A percentile compares a stretch with the other conserved stretches of the same genome.
phyloP scores from a whole-genome alignment of 306 rosid species.

The Psophocarpus tetragonolobus region DNA sequence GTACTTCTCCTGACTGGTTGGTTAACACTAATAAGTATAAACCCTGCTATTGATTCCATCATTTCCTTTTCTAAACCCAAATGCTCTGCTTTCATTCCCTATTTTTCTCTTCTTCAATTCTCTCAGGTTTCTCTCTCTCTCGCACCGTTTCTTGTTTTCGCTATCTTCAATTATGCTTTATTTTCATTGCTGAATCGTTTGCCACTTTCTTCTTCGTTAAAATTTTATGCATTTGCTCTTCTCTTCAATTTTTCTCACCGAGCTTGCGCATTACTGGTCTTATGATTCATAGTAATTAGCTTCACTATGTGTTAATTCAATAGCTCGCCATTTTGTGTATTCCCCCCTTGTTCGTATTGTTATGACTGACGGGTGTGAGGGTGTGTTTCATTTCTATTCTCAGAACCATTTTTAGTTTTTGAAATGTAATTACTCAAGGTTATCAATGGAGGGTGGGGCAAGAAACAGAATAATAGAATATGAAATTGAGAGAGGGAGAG shows the following conservation, averaged over 20 bases:
- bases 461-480: background rate
- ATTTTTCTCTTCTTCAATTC: constrained; percentile 21
- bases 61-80: constrained; percentile 34
- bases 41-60: constrained; percentile 14
- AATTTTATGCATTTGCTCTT: constrained; percentile 15
- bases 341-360: constrained; percentile 5
- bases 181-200: background rate
- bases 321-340: background rate
- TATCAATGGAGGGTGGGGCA: background rate
- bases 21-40: constrained; percentile 3
- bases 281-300: background rate
- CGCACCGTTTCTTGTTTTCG: constrained; percentile 4
- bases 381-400: background rate
- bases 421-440: background rate
- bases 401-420: background rate
- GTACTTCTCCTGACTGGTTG: background rate
- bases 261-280: background rate
- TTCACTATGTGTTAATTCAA: background rate
- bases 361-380: background rate
- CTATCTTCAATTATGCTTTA: constrained; percentile 8
- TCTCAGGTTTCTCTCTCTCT: constrained; percentile 36
- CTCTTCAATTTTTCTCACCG: background rate
- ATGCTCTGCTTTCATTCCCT: constrained; percentile 29
- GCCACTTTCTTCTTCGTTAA: background rate
- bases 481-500: background rate